Conservation (phyloP, 1,139 yeast species). For the Geotrichum aggregatum region DNA sequence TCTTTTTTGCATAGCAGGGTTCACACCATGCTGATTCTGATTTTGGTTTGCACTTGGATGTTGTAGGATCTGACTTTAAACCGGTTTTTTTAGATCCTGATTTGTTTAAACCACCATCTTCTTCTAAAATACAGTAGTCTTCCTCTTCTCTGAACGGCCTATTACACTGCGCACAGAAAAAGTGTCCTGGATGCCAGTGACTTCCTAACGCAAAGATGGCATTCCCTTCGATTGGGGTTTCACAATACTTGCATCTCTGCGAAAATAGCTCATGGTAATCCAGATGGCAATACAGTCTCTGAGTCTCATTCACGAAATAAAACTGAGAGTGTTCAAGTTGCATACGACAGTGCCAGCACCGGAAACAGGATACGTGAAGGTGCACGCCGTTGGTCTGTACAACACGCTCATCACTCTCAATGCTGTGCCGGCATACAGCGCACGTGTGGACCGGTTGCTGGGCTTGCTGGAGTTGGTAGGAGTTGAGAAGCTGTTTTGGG, state of each 20-base stretch:
- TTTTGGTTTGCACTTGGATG: too few relatives aligned
- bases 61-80: too few relatives aligned
- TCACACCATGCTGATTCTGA: constrained; percentile 36
- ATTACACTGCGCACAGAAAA: constrained; percentile 38
- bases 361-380: constrained; percentile 35
- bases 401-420: constrained; percentile 27
- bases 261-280: constrained; percentile 38
- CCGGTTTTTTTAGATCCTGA: too few relatives aligned
- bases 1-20: constrained; percentile 32
- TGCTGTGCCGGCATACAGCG: constrained; percentile 19
- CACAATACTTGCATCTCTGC: constrained; percentile 35
- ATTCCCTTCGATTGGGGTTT: constrained; percentile 35
- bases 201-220: constrained; percentile 35
- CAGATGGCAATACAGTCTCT: constrained; percentile 35
- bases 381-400: constrained; percentile 29
- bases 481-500: constrained; percentile 14
- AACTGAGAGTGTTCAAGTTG: constrained; percentile 37
- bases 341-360: constrained; percentile 33
- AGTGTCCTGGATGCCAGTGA: constrained; percentile 38
- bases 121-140: constrained; percentile 30
- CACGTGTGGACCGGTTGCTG: constrained; percentile 19
- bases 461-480: constrained; percentile 12
- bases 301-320: constrained; percentile 23
- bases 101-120: too few relatives aligned
- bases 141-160: constrained; percentile 28